Evolutionary conservation across 2,329 filamentous ascomycete genomes (phyloP), one percentile per base, ranked within the genome.

Genomic region (Aspergillus udagawae): DNA sequence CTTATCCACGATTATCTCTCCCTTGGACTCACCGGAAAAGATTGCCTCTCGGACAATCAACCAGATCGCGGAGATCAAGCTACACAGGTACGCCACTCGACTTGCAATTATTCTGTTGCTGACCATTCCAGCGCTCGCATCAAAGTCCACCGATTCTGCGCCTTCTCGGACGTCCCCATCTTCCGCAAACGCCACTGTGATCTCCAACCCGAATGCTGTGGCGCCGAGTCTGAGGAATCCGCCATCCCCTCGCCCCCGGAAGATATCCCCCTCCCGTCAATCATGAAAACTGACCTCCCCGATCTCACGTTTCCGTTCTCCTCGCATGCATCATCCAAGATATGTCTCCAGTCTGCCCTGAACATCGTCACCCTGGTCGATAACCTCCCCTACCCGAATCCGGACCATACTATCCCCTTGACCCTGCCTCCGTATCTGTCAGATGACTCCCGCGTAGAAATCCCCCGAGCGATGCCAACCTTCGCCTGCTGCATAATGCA

Each of bases 131-230:
- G 67, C 28, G 67, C 68, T 23, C 61, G 65, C 17, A 67, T 71
- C 28, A 71, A 70, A 57, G 50, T 67, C 7, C 67, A 71, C 51
- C 65, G 68, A 9, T 67, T 68, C 45, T 61, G 63, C 23, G 69
- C 69, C 10, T 71, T 71, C 51, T 61, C 58, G 45, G 68, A 70
- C 44, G 54, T 65, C 5, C 65, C 67, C 2, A 54, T 68, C n/a
- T 65, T 67, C 44, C 55, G 60, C 7, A 58, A 65, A 54, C 57
- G 49, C 9, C 65, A 69, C 47, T 68, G 64, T 49, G 64, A 68
- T 21, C 61, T 69, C 17, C 55, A 49, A n/a, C 28, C 55, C 12
- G 32, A 58, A 35, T 35, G 53, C 6, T 52, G 48, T 41, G 49
- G 28, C 45, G 28, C 50, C n/a, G 23, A 8, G 17, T 12, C 20